These are phyloP conservation scores for Heterotrichella gracilis DNA, from an alignment of 352 stramenopile species.

Conservation along the genomic window DNA sequence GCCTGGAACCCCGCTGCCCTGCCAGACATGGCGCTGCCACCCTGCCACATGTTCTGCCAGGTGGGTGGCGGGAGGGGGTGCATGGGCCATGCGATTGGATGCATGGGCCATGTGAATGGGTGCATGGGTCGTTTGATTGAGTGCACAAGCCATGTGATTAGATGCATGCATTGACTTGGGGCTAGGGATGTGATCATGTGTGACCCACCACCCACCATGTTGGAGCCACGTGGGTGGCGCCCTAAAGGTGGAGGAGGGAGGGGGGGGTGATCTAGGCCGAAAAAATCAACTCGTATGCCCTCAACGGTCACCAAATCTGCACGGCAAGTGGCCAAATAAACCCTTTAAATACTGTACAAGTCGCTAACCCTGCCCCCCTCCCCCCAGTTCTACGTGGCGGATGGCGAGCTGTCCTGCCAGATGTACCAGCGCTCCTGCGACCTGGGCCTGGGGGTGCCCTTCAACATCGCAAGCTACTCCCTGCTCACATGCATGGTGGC, in stretches of 20 bases:
- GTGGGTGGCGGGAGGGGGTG: no score
- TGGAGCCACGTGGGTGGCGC: no score
- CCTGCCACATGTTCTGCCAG: slow-evolving; percentile 98
- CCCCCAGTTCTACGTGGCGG: slow-evolving; percentile 46
- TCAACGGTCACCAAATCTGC: not conserved
- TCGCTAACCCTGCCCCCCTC: slow-evolving; percentile 14
- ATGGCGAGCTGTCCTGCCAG: slow-evolving; percentile 43
- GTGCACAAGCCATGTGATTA: no score
- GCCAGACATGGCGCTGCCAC: slow-evolving; percentile 76
- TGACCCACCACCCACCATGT: no score
- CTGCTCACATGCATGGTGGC: slow-evolving; percentile 76
- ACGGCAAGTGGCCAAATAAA: slow-evolving; percentile 10
- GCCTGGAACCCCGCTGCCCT: slow-evolving; percentile 82
- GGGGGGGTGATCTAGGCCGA: no score
- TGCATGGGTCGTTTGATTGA: no score
- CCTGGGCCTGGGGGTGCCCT: slow-evolving; percentile 94
- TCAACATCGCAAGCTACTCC: slow-evolving; percentile 98
- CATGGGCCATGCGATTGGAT: slow-evolving; percentile 42
- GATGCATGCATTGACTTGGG: no score
- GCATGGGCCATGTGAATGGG: slow-evolving; percentile 38
- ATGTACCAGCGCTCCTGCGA: slow-evolving; percentile 98
- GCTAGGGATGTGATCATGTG: no score
- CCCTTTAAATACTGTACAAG: not conserved
- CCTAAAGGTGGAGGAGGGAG: no score
- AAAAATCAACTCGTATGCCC: no score